Base-by-base conservation (phyloP, 371 early-diverging fungal genomes). In the Nematocida sp. region DNA sequence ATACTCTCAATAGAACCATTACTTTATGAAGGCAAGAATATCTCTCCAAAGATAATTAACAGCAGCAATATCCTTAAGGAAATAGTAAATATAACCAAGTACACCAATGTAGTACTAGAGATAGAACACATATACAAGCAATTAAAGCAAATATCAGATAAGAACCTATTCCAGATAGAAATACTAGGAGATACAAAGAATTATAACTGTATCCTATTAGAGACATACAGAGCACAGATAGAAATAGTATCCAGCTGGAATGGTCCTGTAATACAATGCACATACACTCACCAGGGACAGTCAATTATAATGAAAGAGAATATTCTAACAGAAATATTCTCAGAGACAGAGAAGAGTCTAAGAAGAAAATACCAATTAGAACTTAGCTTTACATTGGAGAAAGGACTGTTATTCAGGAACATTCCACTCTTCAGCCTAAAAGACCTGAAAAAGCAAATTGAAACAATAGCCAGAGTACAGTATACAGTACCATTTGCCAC, bases 361-460 rank as follows among this genome's bases (percentile, higher is more conserved):
- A 4, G 58, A 53, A 55, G 43, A 17, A 37, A 0, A 15, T 11
- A 25, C 35, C 23, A 35, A 13, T 17, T 15, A 11, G 15, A 66
- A 21, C 48, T 37, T 11, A n/a, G 17, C 2, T 63, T 66, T 32
- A 23, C 41, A 19, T 25, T 57, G 21, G 55, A 45, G 17, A 54
- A 48, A 23, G 67, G 67, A 5, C 58, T 66, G 67, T 38, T 66
- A 15, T 66, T 48, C 37, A 46, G 23, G 29, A 60, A 57, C 11
- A 31, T 17, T n/a, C 41, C 46, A 17, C 5, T 57, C 4, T 25
- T 32, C 21, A 37, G 29, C 15, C 27, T 66, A n/a, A 31, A 49
- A 55, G 67, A 66, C 13, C 67, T 66, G 15, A 38, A 66, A 13
- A 53, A 43, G n/a, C n/a, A n/a, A n/a, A n/a, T n/a, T n/a, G n/a